Evolutionary conservation across 345 rosid species (phyloP), one percentile per base, ranked within the genome.

Genomic region (Bruguiera gymnorhiza): DNA sequence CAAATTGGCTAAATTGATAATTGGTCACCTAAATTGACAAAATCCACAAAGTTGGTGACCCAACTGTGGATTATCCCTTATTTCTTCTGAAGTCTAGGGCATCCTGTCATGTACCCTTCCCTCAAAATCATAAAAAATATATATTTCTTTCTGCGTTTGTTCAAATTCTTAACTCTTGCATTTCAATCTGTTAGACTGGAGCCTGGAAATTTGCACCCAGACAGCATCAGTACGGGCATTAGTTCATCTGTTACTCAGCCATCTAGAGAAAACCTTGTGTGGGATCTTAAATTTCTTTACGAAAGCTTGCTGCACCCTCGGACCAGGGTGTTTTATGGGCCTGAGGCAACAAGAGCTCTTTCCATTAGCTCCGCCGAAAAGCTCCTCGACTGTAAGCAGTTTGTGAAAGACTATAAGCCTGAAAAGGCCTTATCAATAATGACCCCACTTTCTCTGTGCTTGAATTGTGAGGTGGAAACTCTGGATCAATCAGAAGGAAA

Each of bases 381-480:
- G 69, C 81, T 88, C n/a, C 84, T 88, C 6, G 94, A 88, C 71
- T 86, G 94, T 87, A 88, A 88, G 84, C 89, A 86, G 73, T 88
- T 88, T 69, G 54, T 86, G 71, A 88, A 86, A 68, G 83, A 82
- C 62, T 88, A 86, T 69, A 66, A 69, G 36, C 75, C 65, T 27
- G 86, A 79, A 23, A 75, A 55, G 65, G 43, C 46, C 2, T 51
- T 67, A 11, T 11, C 69, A 26, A 21, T n/a, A 6, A 27, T 58
- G 62, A 67, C 72, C 30, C 72, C 70, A 2, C 66, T 29, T 51
- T 62, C 60, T 15, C 68, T 83, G 18, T 60, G 74, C 77, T 59
- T 86, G 52, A 78, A 67, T 24, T 88, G 94, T 54, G 67, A 81
- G 60, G 78, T 85, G 73, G 86, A 81, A 73, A 71, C 83, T 2